These are phyloP conservation scores for Erigeron canadensis DNA, from an alignment of 129 eudicot species.

Conservation along the genomic window DNA sequence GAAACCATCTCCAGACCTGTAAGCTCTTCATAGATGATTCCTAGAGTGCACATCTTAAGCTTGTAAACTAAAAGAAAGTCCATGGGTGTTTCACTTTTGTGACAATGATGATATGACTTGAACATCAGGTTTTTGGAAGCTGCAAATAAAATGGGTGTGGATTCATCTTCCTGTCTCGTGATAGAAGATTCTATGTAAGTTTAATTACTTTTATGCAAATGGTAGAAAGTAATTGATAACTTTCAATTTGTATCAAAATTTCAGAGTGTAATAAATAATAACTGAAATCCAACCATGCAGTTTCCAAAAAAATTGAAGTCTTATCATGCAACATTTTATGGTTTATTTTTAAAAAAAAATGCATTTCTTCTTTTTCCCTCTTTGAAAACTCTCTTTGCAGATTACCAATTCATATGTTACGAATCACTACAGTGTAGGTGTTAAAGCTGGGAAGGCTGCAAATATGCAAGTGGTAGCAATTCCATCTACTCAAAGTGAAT, in stretches of 20 bases:
- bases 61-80: neutral
- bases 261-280: neutral
- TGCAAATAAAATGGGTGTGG: constrained; percentile 70
- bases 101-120: constrained; percentile 19
- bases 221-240: neutral
- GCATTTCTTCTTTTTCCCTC: neutral
- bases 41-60: neutral
- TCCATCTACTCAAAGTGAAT: constrained; percentile 60
- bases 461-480: constrained; percentile 80
- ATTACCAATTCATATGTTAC: neutral
- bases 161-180: constrained; percentile 74
- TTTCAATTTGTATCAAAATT: neutral
- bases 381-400: neutral
- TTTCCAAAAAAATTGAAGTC: too few relatives aligned
- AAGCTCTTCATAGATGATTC: constrained; percentile 30
- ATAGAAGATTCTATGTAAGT: constrained; percentile 81
- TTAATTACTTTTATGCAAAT: neutral
- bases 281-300: neutral
- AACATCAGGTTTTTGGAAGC: constrained; percentile 78
- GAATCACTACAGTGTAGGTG: constrained; percentile 50
- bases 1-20: constrained; percentile 91
- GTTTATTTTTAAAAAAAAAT: neutral
- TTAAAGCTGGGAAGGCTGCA: constrained; percentile 85
- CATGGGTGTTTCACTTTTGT: neutral
- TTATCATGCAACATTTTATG: neutral